Conservation (phyloP, 2,329 filamentous ascomycete genomes). For the Xylaria sp. region DNA sequence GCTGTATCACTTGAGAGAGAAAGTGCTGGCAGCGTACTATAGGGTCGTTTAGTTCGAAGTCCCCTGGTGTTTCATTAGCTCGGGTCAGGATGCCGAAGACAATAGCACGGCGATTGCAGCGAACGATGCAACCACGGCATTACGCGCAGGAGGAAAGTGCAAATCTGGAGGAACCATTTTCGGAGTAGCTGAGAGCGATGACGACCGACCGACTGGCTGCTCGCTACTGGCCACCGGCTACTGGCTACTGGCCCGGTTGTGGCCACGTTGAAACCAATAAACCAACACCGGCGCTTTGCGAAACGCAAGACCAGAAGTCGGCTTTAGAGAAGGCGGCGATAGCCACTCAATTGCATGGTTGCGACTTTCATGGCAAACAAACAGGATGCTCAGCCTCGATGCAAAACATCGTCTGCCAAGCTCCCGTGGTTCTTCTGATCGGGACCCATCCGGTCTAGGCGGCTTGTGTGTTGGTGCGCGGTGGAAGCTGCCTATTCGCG, state of each 20-base stretch:
- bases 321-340: background rate
- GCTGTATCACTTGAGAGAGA: slow-evolving; percentile 32
- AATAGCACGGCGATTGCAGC: slow-evolving; percentile 13
- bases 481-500: slow-evolving; percentile 3
- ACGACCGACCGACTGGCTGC: background rate
- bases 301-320: slow-evolving; percentile 23
- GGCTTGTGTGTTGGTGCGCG: slow-evolving; percentile 7
- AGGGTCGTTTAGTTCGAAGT: slow-evolving; percentile 30
- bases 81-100: slow-evolving; percentile 22
- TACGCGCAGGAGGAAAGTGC: slow-evolving; percentile 14
- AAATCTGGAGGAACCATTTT: slow-evolving; percentile 12
- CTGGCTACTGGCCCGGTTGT: slow-evolving; percentile 11
- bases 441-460: slow-evolving; percentile 7
- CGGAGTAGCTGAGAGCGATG: slow-evolving; percentile 14
- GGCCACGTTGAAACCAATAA: slow-evolving; percentile 33
- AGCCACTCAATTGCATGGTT: background rate
- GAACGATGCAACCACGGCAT: slow-evolving; percentile 32
- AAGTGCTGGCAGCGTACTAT: slow-evolving; percentile 34
- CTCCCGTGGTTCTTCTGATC: slow-evolving; percentile 5
- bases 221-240: slow-evolving; percentile 4
- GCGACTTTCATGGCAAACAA: slow-evolving; percentile 13
- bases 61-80: slow-evolving; percentile 26
- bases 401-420: slow-evolving; percentile 36
- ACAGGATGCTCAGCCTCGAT: slow-evolving; percentile 34
- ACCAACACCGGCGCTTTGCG: slow-evolving; percentile 32